A percentile compares a stretch with the other conserved stretches of the same genome.
phyloP scores from a whole-genome alignment of 2,329 filamentous ascomycete genomes.

The Daldinia eschscholtzii region DNA sequence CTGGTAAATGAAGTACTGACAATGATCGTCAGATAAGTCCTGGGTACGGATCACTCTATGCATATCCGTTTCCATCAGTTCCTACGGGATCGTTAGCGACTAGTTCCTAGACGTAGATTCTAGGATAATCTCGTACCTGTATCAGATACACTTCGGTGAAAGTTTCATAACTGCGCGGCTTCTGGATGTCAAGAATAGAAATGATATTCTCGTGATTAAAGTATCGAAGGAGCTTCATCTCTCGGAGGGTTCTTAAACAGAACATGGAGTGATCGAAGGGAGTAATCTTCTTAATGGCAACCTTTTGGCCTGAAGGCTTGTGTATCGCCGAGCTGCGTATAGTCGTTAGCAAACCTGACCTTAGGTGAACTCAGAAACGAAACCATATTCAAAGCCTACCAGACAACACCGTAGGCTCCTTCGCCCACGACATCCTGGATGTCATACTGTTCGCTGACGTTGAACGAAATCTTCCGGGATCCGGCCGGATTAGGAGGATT shows the following conservation, averaged over 20 bases:
- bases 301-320: slow-evolving; percentile 97
- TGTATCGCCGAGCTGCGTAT: slow-evolving; percentile 86
- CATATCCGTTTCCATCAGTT: slow-evolving; percentile 99
- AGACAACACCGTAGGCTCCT: slow-evolving; percentile 97
- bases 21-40: slow-evolving; percentile 98
- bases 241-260: slow-evolving; percentile 92
- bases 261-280: slow-evolving; percentile 99
- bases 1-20: slow-evolving; percentile 99
- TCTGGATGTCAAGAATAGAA: slow-evolving; percentile 98
- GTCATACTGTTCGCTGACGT: slow-evolving; percentile 99
- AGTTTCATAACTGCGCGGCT: slow-evolving; percentile 93
- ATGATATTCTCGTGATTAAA: slow-evolving; percentile 99
- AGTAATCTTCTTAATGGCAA: slow-evolving; percentile 99
- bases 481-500: slow-evolving; percentile 69
- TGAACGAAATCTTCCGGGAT: slow-evolving; percentile 98
- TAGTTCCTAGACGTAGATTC: background rate
- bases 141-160: slow-evolving; percentile 99
- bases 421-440: slow-evolving; percentile 99
- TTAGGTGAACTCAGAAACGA: background rate
- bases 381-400: slow-evolving; percentile 71
- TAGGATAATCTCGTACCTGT: slow-evolving; percentile 72
- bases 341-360: slow-evolving; percentile 26
- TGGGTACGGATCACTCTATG: slow-evolving; percentile 98
- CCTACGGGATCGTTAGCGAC: slow-evolving; percentile 63
- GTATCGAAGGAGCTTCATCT: slow-evolving; percentile 99